A percentile compares a stretch with the other conserved stretches of the same genome.
Evolutionary conservation across 1,284 basidiomycete species (phyloP).

Genomic region (Cryptococcus sp.): DNA sequence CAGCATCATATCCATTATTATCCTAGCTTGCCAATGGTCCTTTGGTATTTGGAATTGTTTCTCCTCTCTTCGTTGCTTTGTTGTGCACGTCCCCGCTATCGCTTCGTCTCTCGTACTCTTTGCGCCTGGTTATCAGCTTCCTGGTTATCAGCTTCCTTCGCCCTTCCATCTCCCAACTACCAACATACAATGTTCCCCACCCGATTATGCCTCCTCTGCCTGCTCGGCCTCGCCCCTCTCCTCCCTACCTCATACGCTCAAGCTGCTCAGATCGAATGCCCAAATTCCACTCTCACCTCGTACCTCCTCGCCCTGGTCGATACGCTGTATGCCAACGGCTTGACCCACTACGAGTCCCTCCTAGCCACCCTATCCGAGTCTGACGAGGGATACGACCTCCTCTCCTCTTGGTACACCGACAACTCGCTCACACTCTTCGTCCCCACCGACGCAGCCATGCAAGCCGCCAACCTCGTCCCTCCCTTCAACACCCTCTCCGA

Average conservation of each 20-base stretch:
- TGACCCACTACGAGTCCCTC: slow-evolving; percentile 34
- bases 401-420: slow-evolving; percentile 12
- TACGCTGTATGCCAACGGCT: slow-evolving; percentile 29
- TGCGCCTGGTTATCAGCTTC: too few species aligned
- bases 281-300: slow-evolving; percentile 17
- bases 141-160: too few species aligned
- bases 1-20: too few species aligned
- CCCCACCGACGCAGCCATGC: slow-evolving; percentile 35
- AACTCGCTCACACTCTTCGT: slow-evolving; percentile 21
- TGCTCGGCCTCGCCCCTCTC: slow-evolving; percentile 2
- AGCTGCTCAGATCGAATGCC: slow-evolving; percentile 18
- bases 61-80: too few species aligned
- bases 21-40: too few species aligned
- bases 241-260: not conserved
- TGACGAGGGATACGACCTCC: slow-evolving; percentile 30
- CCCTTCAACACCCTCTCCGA: slow-evolving; percentile 20
- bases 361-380: slow-evolving; percentile 28
- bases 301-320: slow-evolving; percentile 38
- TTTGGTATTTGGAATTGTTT: too few species aligned
- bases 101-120: too few species aligned
- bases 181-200: too few species aligned
- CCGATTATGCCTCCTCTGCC: too few species aligned
- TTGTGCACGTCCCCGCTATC: too few species aligned
- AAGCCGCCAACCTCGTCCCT: slow-evolving; percentile 21
- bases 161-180: too few species aligned